Evolutionary conservation across 805 yeast species (phyloP), one percentile per base, ranked within the genome.

Genomic region (Wickerhamomyces strasburgensis): DNA sequence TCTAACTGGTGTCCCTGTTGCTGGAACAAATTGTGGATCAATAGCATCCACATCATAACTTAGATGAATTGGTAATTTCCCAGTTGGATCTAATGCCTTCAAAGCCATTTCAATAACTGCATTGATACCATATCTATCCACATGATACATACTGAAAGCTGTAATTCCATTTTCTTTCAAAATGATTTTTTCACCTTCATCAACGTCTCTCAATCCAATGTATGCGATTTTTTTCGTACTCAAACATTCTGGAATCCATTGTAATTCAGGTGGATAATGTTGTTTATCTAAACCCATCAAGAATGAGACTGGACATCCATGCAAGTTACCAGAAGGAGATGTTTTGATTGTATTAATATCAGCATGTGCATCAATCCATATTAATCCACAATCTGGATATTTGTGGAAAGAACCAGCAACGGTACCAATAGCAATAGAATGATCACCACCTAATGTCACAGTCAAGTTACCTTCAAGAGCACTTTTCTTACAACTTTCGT

Each of bases 361-460:
- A 14, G 98, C 96, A 60, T 90, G 98, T 0, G 98, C 98, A 63
- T 90, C 98, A 51, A 90, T 82, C 98, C 98, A 90, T 44, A 90
- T 58, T 27, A 90, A 69, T 53, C 95, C 88, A 19, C 95, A 87
- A 49, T 89, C 87, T 14, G 96, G 96, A 58, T 82, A 69, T 46
- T 75, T 73, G 14, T 75, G 76, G 44, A 87, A 70, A 23, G 89
- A 84, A 3, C 94, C 98, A 21, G 86, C 71, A 25, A 90, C 82
- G 8, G 97, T 88, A 34, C 95, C 95, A 52, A 90, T 87, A 35
- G 95, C 98, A 47, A 90, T 83, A 7, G 96, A 87, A 60, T 90
- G 98, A 62, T 90, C 98, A 37, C 98, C 98, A 35, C 98, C 98
- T 36, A 90, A 60, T 2, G 96, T 87, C 37, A 90, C 64, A 6